Base-by-base conservation (phyloP, 2,329 filamentous ascomycete species). In the Sclerotinia minor region DNA sequence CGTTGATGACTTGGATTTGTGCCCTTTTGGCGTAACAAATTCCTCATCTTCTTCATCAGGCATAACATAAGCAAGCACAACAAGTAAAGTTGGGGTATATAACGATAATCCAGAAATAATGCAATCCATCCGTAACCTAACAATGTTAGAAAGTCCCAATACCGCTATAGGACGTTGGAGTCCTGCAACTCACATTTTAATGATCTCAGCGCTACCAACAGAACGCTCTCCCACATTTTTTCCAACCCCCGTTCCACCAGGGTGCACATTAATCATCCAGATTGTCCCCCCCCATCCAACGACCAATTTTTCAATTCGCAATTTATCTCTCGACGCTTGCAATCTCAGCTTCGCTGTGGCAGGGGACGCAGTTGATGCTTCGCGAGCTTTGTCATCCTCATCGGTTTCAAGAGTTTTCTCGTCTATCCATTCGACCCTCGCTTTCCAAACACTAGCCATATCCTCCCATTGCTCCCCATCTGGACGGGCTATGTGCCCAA, bases 211-310 rank as follows among this genome's bases (percentile, higher is more conserved):
- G 73, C 88, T 89, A 41, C 92, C 94, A 73, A 90, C 85, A 58
- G 87, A 89, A 75, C 84, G 88, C 76, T 92, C 89, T 61, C 89
- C 88, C 45, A 84, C 86, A 74, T 89, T 82, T 75, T 87, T 91
- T 44, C 87, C 90, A 58, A 85, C 80, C 5, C 87, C 87, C 54
- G 85, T 77, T n/a, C 87, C 87, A 19, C 91, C 91, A 6, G 92
- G 88, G 76, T 94, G 90, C 24, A 99, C 90, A 77, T 97, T 90
- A 66, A 99, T 89, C 64, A 99, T 89, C 95, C 95, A 99, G 66
- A 97, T 92, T 1, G 92, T 96, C 68, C 94, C 91, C 70, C 95
- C 95, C 95, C 96, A 99, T 13, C 95, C 95, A 32, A 99, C 90
- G 9, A 99, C 81, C 26, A 98, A 82, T 74, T 94, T 91, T 78